Conservation (phyloP, 495 filamentous ascomycete species). For the Aspergillus incahuasiensis region DNA sequence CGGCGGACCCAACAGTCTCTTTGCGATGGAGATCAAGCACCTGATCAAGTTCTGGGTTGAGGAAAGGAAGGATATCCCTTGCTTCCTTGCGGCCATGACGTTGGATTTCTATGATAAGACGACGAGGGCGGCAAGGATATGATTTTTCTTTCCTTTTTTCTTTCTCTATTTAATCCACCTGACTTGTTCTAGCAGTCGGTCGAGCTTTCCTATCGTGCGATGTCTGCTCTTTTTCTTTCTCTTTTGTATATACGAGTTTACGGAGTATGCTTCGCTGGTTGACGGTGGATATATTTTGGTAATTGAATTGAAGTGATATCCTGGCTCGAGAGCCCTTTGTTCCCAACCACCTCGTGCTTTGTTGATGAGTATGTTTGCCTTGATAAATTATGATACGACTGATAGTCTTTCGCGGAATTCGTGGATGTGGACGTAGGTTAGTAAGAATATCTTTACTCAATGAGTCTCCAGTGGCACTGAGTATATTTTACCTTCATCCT, state of each 20-base stretch:
- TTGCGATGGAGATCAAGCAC: constrained; percentile 76
- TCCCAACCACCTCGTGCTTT: no score
- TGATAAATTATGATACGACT: no score
- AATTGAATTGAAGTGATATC: no score
- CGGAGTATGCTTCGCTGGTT: no score
- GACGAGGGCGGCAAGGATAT: constrained; percentile 50
- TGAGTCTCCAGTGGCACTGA: no score
- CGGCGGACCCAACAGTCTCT: constrained; percentile 79
- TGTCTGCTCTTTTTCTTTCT: background rate
- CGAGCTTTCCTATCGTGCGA: background rate
- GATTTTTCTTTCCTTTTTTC: background rate
- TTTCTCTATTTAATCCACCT: background rate
- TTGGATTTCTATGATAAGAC: constrained; percentile 88
- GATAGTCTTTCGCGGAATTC: no score
- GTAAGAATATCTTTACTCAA: no score
- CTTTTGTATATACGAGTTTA: no score
- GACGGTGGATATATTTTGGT: no score
- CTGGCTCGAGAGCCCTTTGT: no score
- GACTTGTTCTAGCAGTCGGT: background rate
- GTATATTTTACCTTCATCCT: background rate
- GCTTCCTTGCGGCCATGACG: constrained; percentile 83
- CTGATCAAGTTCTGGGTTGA: constrained; percentile 92
- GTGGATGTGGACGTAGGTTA: no score
- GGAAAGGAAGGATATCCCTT: constrained; percentile 83
- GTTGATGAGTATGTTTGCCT: no score